Conservation (phyloP, 441 rosid species). For the Corymbia calophylla region DNA sequence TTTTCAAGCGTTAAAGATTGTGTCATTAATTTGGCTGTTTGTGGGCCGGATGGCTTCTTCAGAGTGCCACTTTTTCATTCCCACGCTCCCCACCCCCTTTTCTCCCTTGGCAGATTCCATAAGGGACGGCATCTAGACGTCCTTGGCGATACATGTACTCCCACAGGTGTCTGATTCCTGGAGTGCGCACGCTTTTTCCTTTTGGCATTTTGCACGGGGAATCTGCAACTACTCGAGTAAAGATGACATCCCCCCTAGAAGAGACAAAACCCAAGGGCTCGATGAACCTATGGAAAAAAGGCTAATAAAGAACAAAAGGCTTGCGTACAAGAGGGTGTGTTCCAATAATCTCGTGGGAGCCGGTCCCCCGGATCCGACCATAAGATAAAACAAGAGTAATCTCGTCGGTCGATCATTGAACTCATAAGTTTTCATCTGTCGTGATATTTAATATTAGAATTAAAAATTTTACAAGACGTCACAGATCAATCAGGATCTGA, state of each 20-base stretch:
- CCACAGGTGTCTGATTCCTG: background rate
- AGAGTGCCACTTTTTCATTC: background rate
- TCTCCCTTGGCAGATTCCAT: background rate
- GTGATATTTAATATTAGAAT: background rate
- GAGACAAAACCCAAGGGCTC: background rate
- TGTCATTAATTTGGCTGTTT: background rate
- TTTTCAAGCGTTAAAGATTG: background rate
- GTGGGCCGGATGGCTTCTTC: background rate
- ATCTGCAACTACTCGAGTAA: background rate
- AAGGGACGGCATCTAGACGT: background rate
- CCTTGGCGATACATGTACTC: background rate
- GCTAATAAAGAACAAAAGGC: background rate
- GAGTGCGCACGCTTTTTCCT: background rate
- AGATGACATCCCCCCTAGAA: background rate
- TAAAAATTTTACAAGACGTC: background rate
- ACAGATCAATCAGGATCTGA: background rate
- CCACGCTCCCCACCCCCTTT: background rate
- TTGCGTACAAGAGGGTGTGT: background rate
- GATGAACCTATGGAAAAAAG: background rate
- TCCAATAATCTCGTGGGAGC: background rate
- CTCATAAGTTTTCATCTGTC: background rate
- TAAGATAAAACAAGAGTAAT: background rate
- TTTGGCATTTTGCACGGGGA: constrained; percentile 2
- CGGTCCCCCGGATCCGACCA: background rate
- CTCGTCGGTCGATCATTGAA: background rate